Base-by-base conservation (phyloP, 2,329 filamentous ascomycete genomes). In the Leptographium radiaticola region DNA sequence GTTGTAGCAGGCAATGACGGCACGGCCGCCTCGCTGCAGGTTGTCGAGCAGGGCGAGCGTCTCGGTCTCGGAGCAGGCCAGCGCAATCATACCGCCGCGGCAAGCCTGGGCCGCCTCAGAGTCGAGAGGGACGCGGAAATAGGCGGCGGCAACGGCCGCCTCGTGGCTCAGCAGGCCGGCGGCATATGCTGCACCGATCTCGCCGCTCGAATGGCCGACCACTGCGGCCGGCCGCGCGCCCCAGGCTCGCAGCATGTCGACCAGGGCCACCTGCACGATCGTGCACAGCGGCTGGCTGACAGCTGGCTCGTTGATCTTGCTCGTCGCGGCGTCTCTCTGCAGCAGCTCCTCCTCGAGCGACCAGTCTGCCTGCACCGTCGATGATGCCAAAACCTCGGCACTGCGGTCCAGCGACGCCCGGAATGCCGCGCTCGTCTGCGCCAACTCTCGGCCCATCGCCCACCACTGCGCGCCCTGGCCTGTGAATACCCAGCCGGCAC, bases 151-250 rank as follows among this genome's bases (percentile, higher is more conserved):
- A 4, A 77, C 72, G 4, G 74, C 73, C 12, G 73, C 69, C 2
- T 60, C 49, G 2, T 64, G 64, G 0, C 63, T 63, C 3, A 80
- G 52, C 18, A 68, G 63, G 0, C 74, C 74, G 0, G 72, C 69
- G 0, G 74, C 72, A 57, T 75, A 79, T 0, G 72, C 75, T 0
- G 74, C 74, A 0, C 62, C 73, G 16, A 77, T 76, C 57, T 77
- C 75, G 2, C 75, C 75, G 0, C 70, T 72, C 0, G 73, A 75
- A 58, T 77, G 75, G 2, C 75, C 74, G 3, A 75, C 65, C 0
- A 73, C 70, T 1, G 64, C 66, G 2, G 55, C 40, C 7, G 71
- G 66, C 0, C 51, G 46, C 18, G 75, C 53, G 4, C 66, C 66
- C 6, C 66, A 67, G 0, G 60, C 55, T 0, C 53, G 47, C 1